Evolutionary conservation across 2,329 filamentous ascomycete genomes (phyloP), one percentile per base, ranked within the genome.

Genomic region (Venturia effusa): DNA sequence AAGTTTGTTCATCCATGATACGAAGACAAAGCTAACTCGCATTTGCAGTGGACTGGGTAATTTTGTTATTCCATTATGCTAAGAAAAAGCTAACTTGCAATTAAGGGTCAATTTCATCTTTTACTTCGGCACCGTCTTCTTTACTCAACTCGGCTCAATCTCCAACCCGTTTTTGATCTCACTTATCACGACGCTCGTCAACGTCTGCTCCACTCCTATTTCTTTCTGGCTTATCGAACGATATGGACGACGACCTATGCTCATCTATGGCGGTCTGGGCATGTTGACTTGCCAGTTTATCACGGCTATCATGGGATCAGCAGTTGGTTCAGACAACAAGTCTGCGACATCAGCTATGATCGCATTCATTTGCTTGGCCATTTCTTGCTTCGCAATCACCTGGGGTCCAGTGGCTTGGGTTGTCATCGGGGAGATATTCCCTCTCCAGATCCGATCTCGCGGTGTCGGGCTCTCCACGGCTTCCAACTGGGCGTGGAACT

Each of bases 401-500:
- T 96, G 90, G 91, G 91, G 91, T 62, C 90, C 90, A 7, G 88
- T 80, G 64, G 82, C 81, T 32, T 85, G 83, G 83, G 80, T 82
- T 64, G 83, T 95, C 69, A 92, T 94, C 71, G 91, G 91, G 73
- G 91, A 96, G 80, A 88, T 94, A 76, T 96, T 89, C 84, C 40
- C 74, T 92, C 71, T 92, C 88, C 80, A 88, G 95, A 93, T 96
- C 77, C 89, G 92, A 71, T 89, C 92, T 51, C 89, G 90, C 68
- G 92, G 92, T 79, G 90, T 96, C 66, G 90, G 84, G 70, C 83
- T 96, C 59, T 92, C 90, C 51, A 95, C 92, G 7, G 89, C 91
- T 66, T 91, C 87, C 73, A 95, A 95, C 84, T 95, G 90, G 90
- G 83, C 94, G 67, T 94, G 90, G 90, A 94, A 92, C 80, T 90